These are phyloP conservation scores for Aspergillus sp. DNA, from an alignment of 2,329 filamentous ascomycete species.

Conservation along the genomic window DNA sequence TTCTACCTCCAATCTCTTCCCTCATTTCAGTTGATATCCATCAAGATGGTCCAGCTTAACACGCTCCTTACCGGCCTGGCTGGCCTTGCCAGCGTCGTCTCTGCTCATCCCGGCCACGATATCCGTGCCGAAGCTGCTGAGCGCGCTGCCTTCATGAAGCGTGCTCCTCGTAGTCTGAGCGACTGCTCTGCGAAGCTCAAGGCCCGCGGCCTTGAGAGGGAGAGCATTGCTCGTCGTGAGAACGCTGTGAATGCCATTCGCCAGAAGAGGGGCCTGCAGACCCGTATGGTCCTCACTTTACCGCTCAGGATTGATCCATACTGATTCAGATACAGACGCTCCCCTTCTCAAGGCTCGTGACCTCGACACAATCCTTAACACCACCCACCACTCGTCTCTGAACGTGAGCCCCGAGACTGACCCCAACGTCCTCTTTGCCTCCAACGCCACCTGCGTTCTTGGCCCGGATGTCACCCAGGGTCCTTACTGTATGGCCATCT, in stretches of 20 bases:
- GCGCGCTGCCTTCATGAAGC: slow-evolving; percentile 50
- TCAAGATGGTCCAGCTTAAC: slow-evolving; percentile 22
- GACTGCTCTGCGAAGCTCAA: slow-evolving; percentile 53
- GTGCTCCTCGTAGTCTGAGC: slow-evolving; percentile 44
- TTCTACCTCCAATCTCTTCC: not conserved
- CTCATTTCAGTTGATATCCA: not conserved
- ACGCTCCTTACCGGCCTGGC: slow-evolving; percentile 26
- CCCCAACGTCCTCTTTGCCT: slow-evolving; percentile 31
- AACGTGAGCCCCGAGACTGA: slow-evolving; percentile 25
- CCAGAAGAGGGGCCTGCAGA: slow-evolving; percentile 39
- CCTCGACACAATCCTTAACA: slow-evolving; percentile 37
- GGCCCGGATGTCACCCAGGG: slow-evolving; percentile 57
- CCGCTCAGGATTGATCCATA: not conserved
- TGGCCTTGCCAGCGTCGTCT: slow-evolving; percentile 28
- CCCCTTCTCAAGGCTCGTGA: slow-evolving; percentile 36
- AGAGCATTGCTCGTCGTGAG: slow-evolving; percentile 50
- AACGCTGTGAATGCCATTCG: slow-evolving; percentile 47
- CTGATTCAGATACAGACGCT: slow-evolving; percentile 6
- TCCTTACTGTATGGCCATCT: slow-evolving; percentile 48
- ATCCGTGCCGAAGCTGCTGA: slow-evolving; percentile 52
- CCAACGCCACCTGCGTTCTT: slow-evolving; percentile 49
- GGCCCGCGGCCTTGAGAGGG: slow-evolving; percentile 49
- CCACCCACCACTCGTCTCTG: slow-evolving; percentile 42
- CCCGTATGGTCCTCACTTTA: slow-evolving; percentile 21
- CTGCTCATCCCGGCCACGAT: slow-evolving; percentile 55